These are phyloP conservation scores for Daldinia eschscholtzii DNA, from an alignment of 2,329 filamentous ascomycete species.

Conservation along the genomic window DNA sequence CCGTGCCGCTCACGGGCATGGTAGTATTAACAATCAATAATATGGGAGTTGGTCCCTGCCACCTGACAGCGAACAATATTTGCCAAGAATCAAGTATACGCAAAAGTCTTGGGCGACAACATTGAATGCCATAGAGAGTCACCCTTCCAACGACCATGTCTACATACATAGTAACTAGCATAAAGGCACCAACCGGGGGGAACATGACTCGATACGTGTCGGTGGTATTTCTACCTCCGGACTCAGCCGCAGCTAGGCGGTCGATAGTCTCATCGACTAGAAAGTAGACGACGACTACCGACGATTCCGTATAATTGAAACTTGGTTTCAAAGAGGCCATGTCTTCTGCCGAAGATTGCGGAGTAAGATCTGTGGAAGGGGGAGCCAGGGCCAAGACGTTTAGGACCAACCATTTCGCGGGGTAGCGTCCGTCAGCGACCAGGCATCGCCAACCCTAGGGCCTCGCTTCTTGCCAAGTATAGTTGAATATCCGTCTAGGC, in stretches of 20 bases:
- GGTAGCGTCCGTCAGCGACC: constrained; percentile 37
- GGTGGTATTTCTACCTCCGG: constrained; percentile 35
- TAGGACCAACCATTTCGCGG: constrained; percentile 42
- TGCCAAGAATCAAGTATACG: constrained; percentile 26
- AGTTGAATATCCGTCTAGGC: constrained; percentile 48
- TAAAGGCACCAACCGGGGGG: constrained; percentile 19
- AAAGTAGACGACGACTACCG: constrained; percentile 20
- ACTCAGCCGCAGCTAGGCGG: constrained; percentile 25
- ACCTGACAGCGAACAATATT: constrained; percentile 15
- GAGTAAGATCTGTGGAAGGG: constrained; percentile 38
- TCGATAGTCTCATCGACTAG: constrained; percentile 18
- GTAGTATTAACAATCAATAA: constrained; percentile 17
- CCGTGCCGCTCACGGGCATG: constrained; percentile 22
- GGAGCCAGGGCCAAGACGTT: constrained; percentile 26
- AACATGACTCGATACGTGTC: constrained; percentile 12
- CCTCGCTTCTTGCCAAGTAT: constrained; percentile 42
- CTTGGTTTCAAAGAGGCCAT: constrained; percentile 9
- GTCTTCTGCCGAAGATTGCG: constrained; percentile 39
- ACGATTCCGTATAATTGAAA: constrained; percentile 18
- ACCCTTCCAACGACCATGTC: constrained; percentile 1
- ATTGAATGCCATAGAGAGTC: background rate
- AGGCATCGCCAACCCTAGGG: constrained; percentile 11
- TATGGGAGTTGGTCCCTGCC: constrained; percentile 11
- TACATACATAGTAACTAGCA: background rate
- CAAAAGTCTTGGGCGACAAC: background rate